Conservation (phyloP, 1,284 basidiomycete genomes). For the Pseudozyma sp. region DNA sequence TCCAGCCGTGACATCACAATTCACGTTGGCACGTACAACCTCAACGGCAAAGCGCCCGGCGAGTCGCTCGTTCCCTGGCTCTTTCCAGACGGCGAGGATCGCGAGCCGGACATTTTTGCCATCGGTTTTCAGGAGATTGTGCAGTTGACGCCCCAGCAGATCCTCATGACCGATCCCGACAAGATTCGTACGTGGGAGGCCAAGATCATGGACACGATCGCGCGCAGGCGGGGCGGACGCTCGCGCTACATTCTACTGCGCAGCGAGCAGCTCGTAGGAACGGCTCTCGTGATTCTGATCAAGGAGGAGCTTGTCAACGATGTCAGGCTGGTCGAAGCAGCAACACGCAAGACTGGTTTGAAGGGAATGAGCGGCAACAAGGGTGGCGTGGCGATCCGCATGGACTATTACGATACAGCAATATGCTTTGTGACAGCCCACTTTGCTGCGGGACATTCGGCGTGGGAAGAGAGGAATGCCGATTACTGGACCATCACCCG, state of each 20-base stretch:
- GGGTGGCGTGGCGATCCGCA: slow-evolving; percentile 85
- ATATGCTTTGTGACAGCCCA: slow-evolving; percentile 97
- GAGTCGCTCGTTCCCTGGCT: slow-evolving; percentile 91
- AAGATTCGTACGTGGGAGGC: slow-evolving; percentile 82
- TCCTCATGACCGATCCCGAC: slow-evolving; percentile 89
- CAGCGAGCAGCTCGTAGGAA: slow-evolving; percentile 95
- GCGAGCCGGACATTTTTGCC: slow-evolving; percentile 68
- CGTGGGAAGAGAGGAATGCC: slow-evolving; percentile 88
- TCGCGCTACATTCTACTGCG: slow-evolving; percentile 85
- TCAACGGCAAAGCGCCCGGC: slow-evolving; percentile 84
- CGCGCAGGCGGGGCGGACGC: slow-evolving; percentile 76
- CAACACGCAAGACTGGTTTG: slow-evolving; percentile 94
- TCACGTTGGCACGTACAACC: slow-evolving; percentile 93
- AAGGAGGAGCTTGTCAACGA: slow-evolving; percentile 80
- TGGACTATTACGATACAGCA: slow-evolving; percentile 88
- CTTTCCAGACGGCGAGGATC: slow-evolving; percentile 74
- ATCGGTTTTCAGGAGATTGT: slow-evolving; percentile 96
- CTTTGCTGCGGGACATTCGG: slow-evolving; percentile 90
- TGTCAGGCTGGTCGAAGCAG: slow-evolving; percentile 89
- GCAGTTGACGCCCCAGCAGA: slow-evolving; percentile 93
- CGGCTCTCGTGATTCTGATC: slow-evolving; percentile 87
- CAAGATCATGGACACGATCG: slow-evolving; percentile 82
- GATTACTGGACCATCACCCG: slow-evolving; percentile 89
- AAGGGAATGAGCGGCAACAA: slow-evolving; percentile 97
- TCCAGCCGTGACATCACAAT: slow-evolving; percentile 79